Evolutionary conservation across 2,329 filamentous ascomycete species (phyloP).

Genomic region (Claviceps sp.): DNA sequence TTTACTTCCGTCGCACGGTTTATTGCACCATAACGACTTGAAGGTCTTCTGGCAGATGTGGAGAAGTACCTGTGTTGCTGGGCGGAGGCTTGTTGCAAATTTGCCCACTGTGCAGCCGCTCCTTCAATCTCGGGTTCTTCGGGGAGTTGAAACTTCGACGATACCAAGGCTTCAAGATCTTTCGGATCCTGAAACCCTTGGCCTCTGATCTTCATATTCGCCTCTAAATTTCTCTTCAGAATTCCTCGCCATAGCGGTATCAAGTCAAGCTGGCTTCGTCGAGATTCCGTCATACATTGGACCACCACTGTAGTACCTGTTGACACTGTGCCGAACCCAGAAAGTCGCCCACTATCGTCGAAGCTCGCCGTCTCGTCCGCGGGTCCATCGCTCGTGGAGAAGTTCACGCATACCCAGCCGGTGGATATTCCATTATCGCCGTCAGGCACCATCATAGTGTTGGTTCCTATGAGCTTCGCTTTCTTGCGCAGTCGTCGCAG

Average conservation of each 20-base stretch:
- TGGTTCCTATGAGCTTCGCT: constrained; percentile 65
- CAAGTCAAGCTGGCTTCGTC: constrained; percentile 38
- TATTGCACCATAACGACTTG: constrained; percentile 1
- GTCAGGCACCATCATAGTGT: constrained; percentile 48
- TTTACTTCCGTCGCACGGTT: not conserved
- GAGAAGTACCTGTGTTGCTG: constrained; percentile 22
- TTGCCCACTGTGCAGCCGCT: constrained; percentile 22
- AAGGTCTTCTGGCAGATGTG: constrained; percentile 15
- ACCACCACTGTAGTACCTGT: constrained; percentile 40
- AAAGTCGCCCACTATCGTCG: constrained; percentile 42
- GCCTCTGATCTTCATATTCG: constrained; percentile 17
- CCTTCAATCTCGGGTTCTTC: constrained; percentile 6
- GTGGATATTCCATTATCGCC: constrained; percentile 79
- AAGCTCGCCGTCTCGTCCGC: constrained; percentile 28
- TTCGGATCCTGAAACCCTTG: constrained; percentile 11
- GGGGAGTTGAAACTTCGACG: constrained; percentile 20
- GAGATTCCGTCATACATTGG: constrained; percentile 42
- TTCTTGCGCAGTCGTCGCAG: constrained; percentile 67
- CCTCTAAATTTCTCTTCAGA: constrained; percentile 22
- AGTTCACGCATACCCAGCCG: constrained; percentile 92
- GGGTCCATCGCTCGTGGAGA: constrained; percentile 55
- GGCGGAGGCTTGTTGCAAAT: constrained; percentile 20
- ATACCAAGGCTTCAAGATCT: constrained; percentile 18
- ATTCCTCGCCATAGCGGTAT: constrained; percentile 37
- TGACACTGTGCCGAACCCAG: constrained; percentile 57